Evolutionary conservation across 2,329 filamentous ascomycete species (phyloP), one percentile per base, ranked within the genome.

Genomic region (Aurifilum marmelostoma): DNA sequence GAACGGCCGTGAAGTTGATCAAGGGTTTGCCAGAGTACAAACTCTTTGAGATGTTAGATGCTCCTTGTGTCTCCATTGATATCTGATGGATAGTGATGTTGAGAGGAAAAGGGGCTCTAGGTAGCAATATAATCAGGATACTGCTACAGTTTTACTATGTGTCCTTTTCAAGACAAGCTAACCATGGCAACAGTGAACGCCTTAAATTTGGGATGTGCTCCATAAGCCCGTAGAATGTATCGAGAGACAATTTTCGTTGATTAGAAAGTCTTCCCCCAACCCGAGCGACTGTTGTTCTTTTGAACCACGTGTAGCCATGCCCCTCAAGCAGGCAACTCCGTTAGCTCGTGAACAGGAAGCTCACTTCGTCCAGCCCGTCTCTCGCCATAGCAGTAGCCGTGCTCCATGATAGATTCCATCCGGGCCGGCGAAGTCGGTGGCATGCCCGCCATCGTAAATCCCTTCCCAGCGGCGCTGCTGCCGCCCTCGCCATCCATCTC

Each of bases 401-500:
- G 16, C 56, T 67, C 60, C 32, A 63, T 59, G 52, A 47, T 54
- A 50, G 66, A 41, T 39, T 65, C 65, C 52, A 61, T n/a, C 9
- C 27, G 21, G 21, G 50, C 63, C 18, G 32, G 47, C 21, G 21
- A 50, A 21, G 18, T 12, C 29, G 43, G 27, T 12, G 29, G 27
- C n/a, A 24, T 27, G 24, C 27, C 21, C 12, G 29, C 6, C 43
- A n/a, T 2, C 8, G 34, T 34, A 34, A 34, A 8, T 34, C 5
- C 6, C 29, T 29, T 7, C 50, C 63, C 50, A 11, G 43, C 7
- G 16, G 7, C 21, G 43, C 43, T n/a, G 21, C 43, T n/a, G 27
- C 52, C 24, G 18, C 18, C 21, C 34, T 60, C 54, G 59, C 18
- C 39, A 8, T 71, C 69, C 2, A 75, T 65, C 62, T 75, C 74